Base-by-base conservation (phyloP, 108 stramenopile genomes). In the Aureococcus anophagefferens region DNA sequence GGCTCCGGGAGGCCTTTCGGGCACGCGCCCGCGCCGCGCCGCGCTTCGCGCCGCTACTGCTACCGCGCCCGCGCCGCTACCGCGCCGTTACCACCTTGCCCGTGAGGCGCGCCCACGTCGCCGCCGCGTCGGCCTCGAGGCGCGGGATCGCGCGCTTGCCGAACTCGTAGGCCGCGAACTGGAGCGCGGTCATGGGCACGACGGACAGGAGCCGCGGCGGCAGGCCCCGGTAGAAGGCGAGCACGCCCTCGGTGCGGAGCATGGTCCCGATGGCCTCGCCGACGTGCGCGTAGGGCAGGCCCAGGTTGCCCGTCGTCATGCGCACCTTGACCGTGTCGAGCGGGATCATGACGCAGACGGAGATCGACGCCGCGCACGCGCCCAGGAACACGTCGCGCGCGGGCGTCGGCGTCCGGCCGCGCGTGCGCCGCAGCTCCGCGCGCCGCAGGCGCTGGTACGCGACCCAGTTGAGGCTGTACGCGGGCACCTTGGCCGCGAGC, bases 121-220 rank as follows among this genome's bases (percentile, higher is more conserved):
- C n/a, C n/a, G n/a, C n/a, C n/a, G n/a, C n/a, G 37, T 40, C 4
- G 37, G 51, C 51, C 51, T 45, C 73, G 66, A 45, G 16, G 51
- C 7, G 7, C 51, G 51, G 51, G 0, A 59, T 18, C 51, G 7
- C 7, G 0, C 51, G 51, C 73, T 78, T 76, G 34, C 9, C 63
- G 46, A 72, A 13, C 76, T 95, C 94, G 78, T 94, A 96, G 17
- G 94, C 88, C 5, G 91, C 89, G 77, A 94, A 96, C 76, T 98
- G 96, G 65, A 98, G 94, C 0, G 94, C 96, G 82, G 95, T 98
- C 96, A 96, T 96, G 33, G 96, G 96, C 37, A 98, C 96, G 40
- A 96, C 95, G 77, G 89, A 88, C 18, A 98, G 79, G 37, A 98
- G 79, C 33, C 96, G 81, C 46, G 96, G 96, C 40, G 93, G 78